Evolutionary conservation across 352 stramenopile species (phyloP).

Genomic region (Pythium brachiatum): DNA sequence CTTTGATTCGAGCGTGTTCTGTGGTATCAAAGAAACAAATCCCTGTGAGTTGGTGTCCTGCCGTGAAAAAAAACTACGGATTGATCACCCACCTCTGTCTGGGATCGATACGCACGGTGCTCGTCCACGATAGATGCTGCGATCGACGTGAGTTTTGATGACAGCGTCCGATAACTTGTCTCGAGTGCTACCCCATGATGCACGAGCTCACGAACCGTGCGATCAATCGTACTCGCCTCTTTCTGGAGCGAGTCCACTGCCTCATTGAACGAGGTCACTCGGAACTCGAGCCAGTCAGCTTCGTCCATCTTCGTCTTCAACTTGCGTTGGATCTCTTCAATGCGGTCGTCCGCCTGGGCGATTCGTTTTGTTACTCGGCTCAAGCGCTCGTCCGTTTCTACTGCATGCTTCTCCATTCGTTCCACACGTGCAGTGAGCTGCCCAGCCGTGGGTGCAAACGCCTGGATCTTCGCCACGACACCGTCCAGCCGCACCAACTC

Average conservation of each 20-base stretch:
- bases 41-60: too few relatives aligned
- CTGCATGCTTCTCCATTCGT: conserved; percentile 4
- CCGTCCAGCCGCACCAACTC: conserved; percentile 45
- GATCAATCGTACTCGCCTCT: background rate
- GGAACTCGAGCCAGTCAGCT: conserved; percentile 10
- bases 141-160: conserved; percentile 23
- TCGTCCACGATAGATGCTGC: conserved; percentile 6
- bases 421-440: conserved; percentile 30
- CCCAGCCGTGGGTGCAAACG: conserved; percentile 41
- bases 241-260: background rate
- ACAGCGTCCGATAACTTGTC: conserved; percentile 16
- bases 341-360: background rate
- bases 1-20: conserved; percentile 1
- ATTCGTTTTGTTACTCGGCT: background rate
- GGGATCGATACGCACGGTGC: background rate
- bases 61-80: background rate
- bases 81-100: conserved; percentile 7
- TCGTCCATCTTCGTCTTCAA: background rate
- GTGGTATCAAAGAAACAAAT: too few relatives aligned
- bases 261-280: background rate
- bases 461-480: conserved; percentile 50
- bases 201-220: conserved; percentile 17
- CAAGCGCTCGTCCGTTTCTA: background rate
- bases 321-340: background rate
- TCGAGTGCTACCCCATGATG: conserved; percentile 22